A percentile compares a stretch with the other conserved stretches of the same genome.
phyloP scores from a whole-genome alignment of 208 protist species.

The Strigomonas oncopelti region DNA sequence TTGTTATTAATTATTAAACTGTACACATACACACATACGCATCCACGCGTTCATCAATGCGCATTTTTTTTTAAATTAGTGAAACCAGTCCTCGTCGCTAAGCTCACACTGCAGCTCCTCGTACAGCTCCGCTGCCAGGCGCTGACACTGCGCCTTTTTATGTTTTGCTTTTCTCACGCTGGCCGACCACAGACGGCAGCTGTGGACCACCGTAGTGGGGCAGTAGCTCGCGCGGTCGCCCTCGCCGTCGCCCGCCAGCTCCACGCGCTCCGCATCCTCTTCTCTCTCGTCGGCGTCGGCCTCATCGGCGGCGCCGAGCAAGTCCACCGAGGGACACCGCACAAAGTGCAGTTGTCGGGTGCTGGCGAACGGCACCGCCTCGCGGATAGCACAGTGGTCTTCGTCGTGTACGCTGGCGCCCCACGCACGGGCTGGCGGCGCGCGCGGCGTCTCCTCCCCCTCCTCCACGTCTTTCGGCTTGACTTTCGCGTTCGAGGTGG shows the following conservation, averaged over 20 bases:
- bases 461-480: not conserved
- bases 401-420: slow-evolving; percentile 40
- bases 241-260: slow-evolving; percentile 3
- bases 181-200: slow-evolving; percentile 30
- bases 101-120: slow-evolving; percentile 53
- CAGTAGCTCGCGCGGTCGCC: slow-evolving; percentile 17
- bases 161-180: slow-evolving; percentile 13
- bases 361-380: slow-evolving; percentile 21
- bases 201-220: slow-evolving; percentile 17
- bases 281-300: slow-evolving; percentile 12
- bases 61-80: too few relatives aligned
- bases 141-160: slow-evolving; percentile 18
- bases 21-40: too few relatives aligned
- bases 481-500: not conserved
- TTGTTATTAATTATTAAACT: too few relatives aligned
- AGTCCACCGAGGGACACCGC: slow-evolving; percentile 26
- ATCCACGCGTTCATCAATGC: too few relatives aligned
- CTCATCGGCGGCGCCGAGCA: slow-evolving; percentile 20
- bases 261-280: slow-evolving; percentile 13
- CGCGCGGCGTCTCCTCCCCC: not conserved
- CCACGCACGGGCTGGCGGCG: not conserved
- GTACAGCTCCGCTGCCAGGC: slow-evolving; percentile 29
- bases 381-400: slow-evolving; percentile 29
- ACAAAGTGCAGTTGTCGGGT: slow-evolving; percentile 42
- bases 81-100: slow-evolving; percentile 19